Conservation (phyloP, 148 eudicot genomes). For the Vaccinium darrowii region DNA sequence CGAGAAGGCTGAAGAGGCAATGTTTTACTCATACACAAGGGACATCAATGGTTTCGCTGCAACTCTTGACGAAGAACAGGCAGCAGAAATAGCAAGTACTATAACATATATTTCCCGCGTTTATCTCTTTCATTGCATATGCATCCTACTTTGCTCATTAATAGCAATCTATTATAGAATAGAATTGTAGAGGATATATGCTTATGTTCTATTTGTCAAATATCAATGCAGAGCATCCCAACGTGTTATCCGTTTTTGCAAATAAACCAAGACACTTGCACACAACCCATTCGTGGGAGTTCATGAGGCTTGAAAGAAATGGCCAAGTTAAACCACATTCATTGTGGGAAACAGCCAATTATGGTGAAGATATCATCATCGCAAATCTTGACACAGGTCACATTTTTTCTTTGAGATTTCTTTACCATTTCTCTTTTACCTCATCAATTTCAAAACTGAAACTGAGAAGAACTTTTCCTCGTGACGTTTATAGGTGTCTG, state of each 20-base stretch:
- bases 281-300: constrained; percentile 42
- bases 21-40: constrained; percentile 29
- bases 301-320: constrained; percentile 7
- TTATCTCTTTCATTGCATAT: not conserved
- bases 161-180: not conserved
- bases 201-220: not conserved
- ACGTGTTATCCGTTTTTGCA: constrained; percentile 51
- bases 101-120: not conserved
- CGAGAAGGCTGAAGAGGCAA: constrained; percentile 29
- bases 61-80: constrained; percentile 28
- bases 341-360: constrained; percentile 52
- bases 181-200: not conserved
- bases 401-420: not conserved
- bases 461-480: not conserved
- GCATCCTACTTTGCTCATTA: not conserved
- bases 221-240: constrained; percentile 43
- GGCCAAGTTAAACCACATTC: constrained; percentile 16
- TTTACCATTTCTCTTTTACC: not conserved
- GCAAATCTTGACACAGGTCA: constrained; percentile 66
- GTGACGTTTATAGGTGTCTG: constrained; percentile 34
- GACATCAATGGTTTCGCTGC: constrained; percentile 41
- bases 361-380: constrained; percentile 62
- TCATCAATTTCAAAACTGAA: not conserved
- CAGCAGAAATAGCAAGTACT: constrained; percentile 24
- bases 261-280: constrained; percentile 43